Evolutionary conservation across 2,329 filamentous ascomycete species (phyloP).

Genomic region (Aspergillus hiratsukae): DNA sequence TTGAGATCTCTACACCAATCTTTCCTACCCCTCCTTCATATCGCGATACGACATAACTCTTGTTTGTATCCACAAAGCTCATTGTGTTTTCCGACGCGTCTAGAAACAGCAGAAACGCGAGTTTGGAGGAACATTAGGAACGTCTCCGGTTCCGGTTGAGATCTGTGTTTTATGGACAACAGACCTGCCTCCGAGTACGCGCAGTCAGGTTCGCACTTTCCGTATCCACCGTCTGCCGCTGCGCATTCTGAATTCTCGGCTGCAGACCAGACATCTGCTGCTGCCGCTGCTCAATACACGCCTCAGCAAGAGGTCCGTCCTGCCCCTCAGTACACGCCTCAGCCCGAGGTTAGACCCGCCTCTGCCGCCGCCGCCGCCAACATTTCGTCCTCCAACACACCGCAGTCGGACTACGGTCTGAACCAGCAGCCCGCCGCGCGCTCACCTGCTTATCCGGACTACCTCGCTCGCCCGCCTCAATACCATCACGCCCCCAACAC

Average conservation of each 20-base stretch:
- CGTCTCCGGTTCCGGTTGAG: constrained; percentile 18
- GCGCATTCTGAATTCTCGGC: constrained; percentile 76
- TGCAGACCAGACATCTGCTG: constrained; percentile 91
- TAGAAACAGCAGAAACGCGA: constrained; percentile 25
- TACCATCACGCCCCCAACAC: constrained; percentile 71
- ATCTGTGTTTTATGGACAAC: constrained; percentile 52
- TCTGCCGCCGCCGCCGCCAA: constrained; percentile 39
- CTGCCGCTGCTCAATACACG: constrained; percentile 43
- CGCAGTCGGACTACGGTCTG: constrained; percentile 82
- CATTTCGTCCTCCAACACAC: constrained; percentile 74
- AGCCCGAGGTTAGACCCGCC: constrained; percentile 68
- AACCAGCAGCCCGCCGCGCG: constrained; percentile 70
- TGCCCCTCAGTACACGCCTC: constrained; percentile 68
- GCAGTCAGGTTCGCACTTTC: constrained; percentile 77
- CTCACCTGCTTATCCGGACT: constrained; percentile 80
- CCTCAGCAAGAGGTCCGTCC: constrained; percentile 36
- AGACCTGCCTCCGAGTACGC: constrained; percentile 68
- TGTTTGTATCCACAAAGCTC: constrained; percentile 22
- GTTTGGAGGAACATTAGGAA: constrained; percentile 20
- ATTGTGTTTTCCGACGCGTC: constrained; percentile 29
- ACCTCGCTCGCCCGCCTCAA: constrained; percentile 68
- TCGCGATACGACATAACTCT: constrained; percentile 9
- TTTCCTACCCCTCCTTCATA: constrained; percentile 8
- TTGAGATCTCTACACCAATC: constrained; percentile 9
- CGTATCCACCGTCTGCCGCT: constrained; percentile 50